Base-by-base conservation (phyloP, 345 rosid genomes). In the Melastoma malabathricum region DNA sequence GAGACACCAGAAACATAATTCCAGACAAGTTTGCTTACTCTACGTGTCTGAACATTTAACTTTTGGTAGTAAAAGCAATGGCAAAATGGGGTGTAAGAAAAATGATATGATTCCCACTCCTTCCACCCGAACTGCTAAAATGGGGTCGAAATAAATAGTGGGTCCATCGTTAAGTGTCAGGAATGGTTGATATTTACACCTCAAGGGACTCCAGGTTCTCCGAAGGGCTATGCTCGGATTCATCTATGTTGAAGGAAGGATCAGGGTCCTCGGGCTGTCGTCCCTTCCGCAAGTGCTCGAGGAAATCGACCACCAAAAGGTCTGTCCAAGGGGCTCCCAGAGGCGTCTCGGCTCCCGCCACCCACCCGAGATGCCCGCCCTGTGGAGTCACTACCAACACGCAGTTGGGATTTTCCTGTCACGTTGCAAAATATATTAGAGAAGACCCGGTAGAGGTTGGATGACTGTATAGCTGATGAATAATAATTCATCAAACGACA, bases 351-450 rank as follows among this genome's bases (percentile, higher is more conserved):
- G 51, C 48, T 51, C 95, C 96, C 0, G 94, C 98, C 52, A 84
- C 76, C 96, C 98, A 90, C 17, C 96, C 94, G 25, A 90, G 70
- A 67, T 83, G 98, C 15, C 92, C 96, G 18, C 94, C 96, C 68
- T 66, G 76, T 15, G 98, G 96, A 41, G 98, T 86, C 64, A 83
- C 86, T 50, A 83, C 71, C 60, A 90, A 58, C 76, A 90, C 34
- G 61, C 98, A 90, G 67, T 90, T 76, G 10, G 79, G 75, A 43
- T 86, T 90, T 56, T 63, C 86, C 96, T 86, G 75, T 29, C 20
- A 63, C 10, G 59, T 43, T 15, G 34, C 15, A 1, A 48, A n/a
- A 10, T 46, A 29, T 3, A 25, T 16, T 0, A 4, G 41, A 43
- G 46, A 13, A 13, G n/a, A n/a, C n/a, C n/a, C n/a, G 31, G 17